These are phyloP conservation scores for Lotus japonicus DNA, from an alignment of 306 rosid genomes.

Conservation along the genomic window DNA sequence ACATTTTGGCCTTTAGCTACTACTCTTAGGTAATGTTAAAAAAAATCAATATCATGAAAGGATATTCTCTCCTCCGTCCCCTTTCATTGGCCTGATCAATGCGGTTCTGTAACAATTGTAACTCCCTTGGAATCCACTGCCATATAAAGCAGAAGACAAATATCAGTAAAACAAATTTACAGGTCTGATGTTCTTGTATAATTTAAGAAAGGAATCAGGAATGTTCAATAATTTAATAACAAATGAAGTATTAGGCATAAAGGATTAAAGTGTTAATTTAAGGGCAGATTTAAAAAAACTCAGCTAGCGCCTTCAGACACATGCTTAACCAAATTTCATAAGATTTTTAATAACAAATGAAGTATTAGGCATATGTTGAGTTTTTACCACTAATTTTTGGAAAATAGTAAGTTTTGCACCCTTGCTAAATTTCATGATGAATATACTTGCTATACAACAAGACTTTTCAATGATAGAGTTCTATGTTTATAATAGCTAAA, in stretches of 20 bases:
- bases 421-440: constrained; percentile 10
- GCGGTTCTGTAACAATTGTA: constrained; percentile 48
- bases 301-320: neutral
- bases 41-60: constrained; percentile 28
- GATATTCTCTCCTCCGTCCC: constrained; percentile 95
- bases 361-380: neutral
- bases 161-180: constrained; percentile 6
- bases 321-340: constrained; percentile 3
- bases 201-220: neutral
- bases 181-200: neutral
- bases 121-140: constrained; percentile 70
- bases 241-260: neutral
- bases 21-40: neutral
- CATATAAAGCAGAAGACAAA: constrained; percentile 14
- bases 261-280: neutral
- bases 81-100: constrained; percentile 83
- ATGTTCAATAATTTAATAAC: neutral
- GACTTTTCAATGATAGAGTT: constrained; percentile 1
- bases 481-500: neutral
- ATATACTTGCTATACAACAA: neutral
- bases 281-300: constrained; percentile 11
- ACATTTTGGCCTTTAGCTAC: neutral
- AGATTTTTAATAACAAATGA: no score
- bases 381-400: neutral
- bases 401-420: neutral